These are phyloP conservation scores for Phytophthora chlamydospora DNA, from an alignment of 352 stramenopile species.

Conservation along the genomic window DNA sequence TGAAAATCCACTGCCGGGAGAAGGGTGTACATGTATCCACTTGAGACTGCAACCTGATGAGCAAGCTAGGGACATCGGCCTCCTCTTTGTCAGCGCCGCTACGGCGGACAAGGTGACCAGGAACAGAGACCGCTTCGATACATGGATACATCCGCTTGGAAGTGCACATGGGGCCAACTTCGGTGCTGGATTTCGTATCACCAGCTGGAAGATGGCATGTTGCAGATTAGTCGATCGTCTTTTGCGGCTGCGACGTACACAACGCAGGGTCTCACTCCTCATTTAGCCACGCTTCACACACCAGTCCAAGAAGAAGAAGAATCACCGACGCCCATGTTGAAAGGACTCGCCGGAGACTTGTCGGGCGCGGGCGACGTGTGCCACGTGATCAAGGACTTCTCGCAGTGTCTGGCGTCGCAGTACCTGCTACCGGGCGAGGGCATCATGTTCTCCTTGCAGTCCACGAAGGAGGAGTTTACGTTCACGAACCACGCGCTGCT, in stretches of 20 bases:
- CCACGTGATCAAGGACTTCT: constrained; percentile 46
- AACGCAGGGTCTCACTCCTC: constrained; percentile 4
- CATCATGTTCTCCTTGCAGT: constrained; percentile 61
- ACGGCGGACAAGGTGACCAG: constrained; percentile 12
- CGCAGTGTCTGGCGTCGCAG: constrained; percentile 35
- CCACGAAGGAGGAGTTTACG: constrained; percentile 65
- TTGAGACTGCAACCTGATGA: constrained; percentile 22
- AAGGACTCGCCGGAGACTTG: constrained; percentile 57
- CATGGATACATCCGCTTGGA: constrained; percentile 13
- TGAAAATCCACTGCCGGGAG: constrained; percentile 27
- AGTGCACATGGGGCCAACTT: background rate
- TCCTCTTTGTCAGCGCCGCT: constrained; percentile 19
- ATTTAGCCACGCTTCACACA: constrained; percentile 8
- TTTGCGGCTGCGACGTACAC: background rate
- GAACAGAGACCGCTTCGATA: constrained; percentile 18
- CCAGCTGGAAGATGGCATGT: constrained; percentile 9
- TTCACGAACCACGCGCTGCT: constrained; percentile 73
- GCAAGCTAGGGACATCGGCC: constrained; percentile 4
- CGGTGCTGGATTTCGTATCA: constrained; percentile 22
- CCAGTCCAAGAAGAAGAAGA: background rate
- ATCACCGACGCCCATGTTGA: constrained; percentile 52
- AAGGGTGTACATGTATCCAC: constrained; percentile 4
- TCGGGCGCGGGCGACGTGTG: constrained; percentile 63
- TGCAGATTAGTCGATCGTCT: constrained; percentile 15
- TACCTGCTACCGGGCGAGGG: constrained; percentile 55